These are phyloP conservation scores for Wallacemonas sp. DNA, from an alignment of 208 protist species.

Conservation along the genomic window DNA sequence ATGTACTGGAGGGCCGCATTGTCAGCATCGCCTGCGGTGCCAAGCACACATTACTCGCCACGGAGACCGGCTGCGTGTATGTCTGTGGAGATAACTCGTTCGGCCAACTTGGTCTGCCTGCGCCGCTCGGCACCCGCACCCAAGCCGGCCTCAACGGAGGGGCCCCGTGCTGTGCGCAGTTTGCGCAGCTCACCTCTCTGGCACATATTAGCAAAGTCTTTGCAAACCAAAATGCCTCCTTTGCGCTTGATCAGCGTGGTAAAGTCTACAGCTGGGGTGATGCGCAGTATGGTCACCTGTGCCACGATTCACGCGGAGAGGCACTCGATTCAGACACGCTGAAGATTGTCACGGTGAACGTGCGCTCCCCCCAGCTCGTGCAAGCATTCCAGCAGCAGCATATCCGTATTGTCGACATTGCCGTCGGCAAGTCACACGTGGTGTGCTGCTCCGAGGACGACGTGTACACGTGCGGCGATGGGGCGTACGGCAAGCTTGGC, in stretches of 20 bases:
- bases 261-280: slow-evolving; percentile 78
- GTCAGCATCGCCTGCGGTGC: slow-evolving; percentile 67
- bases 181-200: slow-evolving; percentile 38
- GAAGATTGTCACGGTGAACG: slow-evolving; percentile 49
- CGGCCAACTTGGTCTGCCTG: slow-evolving; percentile 62
- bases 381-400: slow-evolving; percentile 76
- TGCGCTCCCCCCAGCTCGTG: slow-evolving; percentile 44
- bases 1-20: slow-evolving; percentile 38
- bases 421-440: slow-evolving; percentile 60
- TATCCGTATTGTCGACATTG: slow-evolving; percentile 60
- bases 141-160: slow-evolving; percentile 13
- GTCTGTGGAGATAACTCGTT: slow-evolving; percentile 71
- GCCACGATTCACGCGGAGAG: slow-evolving; percentile 66
- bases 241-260: slow-evolving; percentile 57
- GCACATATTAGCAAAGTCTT: slow-evolving; percentile 58
- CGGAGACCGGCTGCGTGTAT: slow-evolving; percentile 63
- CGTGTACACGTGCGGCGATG: slow-evolving; percentile 77
- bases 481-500: slow-evolving; percentile 78
- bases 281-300: slow-evolving; percentile 69
- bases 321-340: slow-evolving; percentile 59
- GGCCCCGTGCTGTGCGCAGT: slow-evolving; percentile 8
- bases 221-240: slow-evolving; percentile 62
- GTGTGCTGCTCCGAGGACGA: slow-evolving; percentile 58
- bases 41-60: slow-evolving; percentile 62
- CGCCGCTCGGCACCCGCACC: slow-evolving; percentile 12